Base-by-base conservation (phyloP, 2,329 filamentous ascomycete species). In the Microsporum canis region DNA sequence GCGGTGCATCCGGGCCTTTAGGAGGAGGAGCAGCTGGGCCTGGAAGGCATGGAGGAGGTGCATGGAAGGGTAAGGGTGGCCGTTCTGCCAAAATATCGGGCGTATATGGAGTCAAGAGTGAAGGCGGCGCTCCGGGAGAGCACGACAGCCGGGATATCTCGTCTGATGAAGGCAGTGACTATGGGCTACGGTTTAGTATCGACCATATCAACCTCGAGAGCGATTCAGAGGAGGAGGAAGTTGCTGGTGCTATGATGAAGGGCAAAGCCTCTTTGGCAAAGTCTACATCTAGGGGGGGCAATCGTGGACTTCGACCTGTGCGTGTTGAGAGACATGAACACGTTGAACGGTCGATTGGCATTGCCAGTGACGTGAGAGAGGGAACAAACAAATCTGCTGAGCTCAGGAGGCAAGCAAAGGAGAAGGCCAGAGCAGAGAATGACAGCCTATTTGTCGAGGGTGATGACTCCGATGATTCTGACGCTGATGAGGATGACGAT, bases 131-230 rank as follows among this genome's bases (percentile, higher is more conserved):
- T 17, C 66, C 63, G 5, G 65, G 64, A 51, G 65, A 63, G 12
- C 63, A 60, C 33, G 66, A 58, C 4, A 62, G 66, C 58, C 65
- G 68, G n/a, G 69, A 72, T 63, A 66, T 70, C 41, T 76, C 72
- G 68, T 78, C 77, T 38, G 79, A 80, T 56, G 80, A 82, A 60
- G 81, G 80, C 57, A 71, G 71, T 34, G 74, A 77, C 47, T 71
- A 73, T 29, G 77, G 73, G 29, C 73, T 76, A 45, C 75, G 79
- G 59, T 73, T 79, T 59, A 79, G 82, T 63, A 82, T 86, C 60
- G 83, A 86, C 64, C 71, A 77, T n/a, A 80, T 84, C 63, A 79
- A 79, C 64, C 68, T 84, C 10, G 77, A 81, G 10, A 82, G 79
- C 57, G 79, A 83, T 61, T 80, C 82, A 34, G 77, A 79, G 53